Base-by-base conservation (phyloP, 2,329 filamentous ascomycete species). In the Periconia digitata region DNA sequence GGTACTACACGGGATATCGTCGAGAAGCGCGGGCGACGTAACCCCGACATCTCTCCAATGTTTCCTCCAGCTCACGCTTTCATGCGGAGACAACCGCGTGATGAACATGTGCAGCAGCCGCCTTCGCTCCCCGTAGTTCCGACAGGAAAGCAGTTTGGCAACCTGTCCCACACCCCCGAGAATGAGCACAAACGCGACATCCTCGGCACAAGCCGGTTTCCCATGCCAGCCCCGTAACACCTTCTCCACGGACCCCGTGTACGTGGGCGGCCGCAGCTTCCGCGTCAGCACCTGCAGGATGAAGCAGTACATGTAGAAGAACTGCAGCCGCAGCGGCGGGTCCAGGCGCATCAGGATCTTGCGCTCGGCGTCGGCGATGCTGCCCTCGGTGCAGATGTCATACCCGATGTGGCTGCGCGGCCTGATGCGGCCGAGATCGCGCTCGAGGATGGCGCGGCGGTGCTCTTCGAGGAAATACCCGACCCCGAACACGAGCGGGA, bases 281-380 rank as follows among this genome's bases (percentile, higher is more conserved):
- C 62, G 56, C 43, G 56, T 56, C 40, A 70, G 47, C 7, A 68
- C 64, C 52, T 68, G 66, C 38, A 71, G 47, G 17, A 70, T 62
- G 51, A 71, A 70, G 58, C 60, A 66, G 51, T 69, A 70, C 64
- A 67, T 70, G 56, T 66, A 69, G 47, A 64, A 70, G 53, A 63
- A 71, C 46, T 69, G 66, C 44, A 70, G 41, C n/a, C 67, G 62
- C 47, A 70, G 44, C 13, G 60, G 61, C 32, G 58, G 57, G 16
- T 70, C 67, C 39, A 70, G 56, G 23, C 53, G 60, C 47, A 55
- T 62, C 47, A 70, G 51, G 18, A 68, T 69, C 29, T 53, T 55
- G 21, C 60, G 46, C 49, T 69, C 66, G 42, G 63, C 55, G 32
- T 44, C 46, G 2, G 56, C 60, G 49, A 69, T 69, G 42, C 57